Percentiles rank a stretch among this genome's conserved stretches.
phyloP scores from a whole-genome alignment of 73 alveolate genomes.

The Breviolum minutum region DNA sequence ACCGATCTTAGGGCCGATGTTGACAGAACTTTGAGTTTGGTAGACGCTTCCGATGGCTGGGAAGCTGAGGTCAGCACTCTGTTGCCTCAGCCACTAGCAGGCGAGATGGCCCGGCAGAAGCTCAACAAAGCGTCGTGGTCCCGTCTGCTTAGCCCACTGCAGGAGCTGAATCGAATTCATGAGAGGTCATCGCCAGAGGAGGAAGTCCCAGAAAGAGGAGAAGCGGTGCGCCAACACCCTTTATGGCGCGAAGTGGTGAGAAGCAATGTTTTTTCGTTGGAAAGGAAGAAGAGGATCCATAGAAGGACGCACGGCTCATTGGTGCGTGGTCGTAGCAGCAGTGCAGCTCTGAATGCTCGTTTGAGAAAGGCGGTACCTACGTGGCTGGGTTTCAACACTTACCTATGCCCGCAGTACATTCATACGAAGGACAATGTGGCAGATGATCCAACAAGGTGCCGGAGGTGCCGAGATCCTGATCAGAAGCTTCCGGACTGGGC shows the following conservation, averaged over 20 bases:
- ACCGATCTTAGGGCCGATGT: neutral
- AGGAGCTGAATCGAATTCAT: neutral
- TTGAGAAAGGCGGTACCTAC: neutral
- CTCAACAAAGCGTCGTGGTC: neutral
- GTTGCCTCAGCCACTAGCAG: neutral
- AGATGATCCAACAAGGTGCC: constrained; percentile 17
- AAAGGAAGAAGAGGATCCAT: no score
- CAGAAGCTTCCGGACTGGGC: neutral
- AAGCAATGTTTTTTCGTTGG: neutral
- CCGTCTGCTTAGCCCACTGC: neutral
- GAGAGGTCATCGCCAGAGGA: neutral
- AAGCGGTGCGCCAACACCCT: neutral
- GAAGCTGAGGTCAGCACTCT: neutral
- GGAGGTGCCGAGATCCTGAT: neutral
- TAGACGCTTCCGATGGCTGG: constrained; percentile 20
- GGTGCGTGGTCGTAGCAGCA: neutral
- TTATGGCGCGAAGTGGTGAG: neutral
- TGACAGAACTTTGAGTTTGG: neutral
- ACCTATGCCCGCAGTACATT: neutral
- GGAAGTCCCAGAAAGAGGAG: neutral
- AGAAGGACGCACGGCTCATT: neutral
- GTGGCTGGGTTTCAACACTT: neutral
- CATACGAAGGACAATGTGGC: neutral
- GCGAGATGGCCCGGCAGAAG: neutral
- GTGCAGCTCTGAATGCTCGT: neutral